These are phyloP conservation scores for Saprolegnia diclina DNA, from an alignment of 352 stramenopile genomes.

Conservation along the genomic window DNA sequence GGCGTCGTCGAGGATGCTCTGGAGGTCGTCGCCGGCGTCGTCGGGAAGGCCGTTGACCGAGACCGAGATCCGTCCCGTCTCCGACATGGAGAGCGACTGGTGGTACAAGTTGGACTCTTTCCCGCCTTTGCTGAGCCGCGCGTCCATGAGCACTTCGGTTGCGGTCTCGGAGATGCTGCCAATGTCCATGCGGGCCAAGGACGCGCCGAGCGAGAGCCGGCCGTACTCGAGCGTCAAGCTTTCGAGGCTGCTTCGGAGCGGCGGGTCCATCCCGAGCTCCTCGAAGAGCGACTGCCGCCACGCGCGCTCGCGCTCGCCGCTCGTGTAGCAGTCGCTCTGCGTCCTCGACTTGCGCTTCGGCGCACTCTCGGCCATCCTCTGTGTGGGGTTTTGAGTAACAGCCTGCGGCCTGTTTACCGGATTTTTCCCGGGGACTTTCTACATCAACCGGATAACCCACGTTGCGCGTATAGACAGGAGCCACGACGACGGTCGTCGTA, in stretches of 20 bases:
- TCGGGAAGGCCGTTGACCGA: not conserved
- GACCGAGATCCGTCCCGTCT: constrained; percentile 13
- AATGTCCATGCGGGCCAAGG: constrained; percentile 3
- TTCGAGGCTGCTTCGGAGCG: not conserved
- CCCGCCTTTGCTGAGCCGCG: constrained; percentile 64
- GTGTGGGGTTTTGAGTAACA: constrained; percentile 2
- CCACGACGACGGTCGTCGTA: too few species aligned
- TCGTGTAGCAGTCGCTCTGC: constrained; percentile 28
- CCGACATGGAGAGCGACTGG: constrained; percentile 35
- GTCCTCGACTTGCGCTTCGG: constrained; percentile 12
- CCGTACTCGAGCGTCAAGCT: not conserved
- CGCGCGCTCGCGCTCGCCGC: constrained; percentile 21
- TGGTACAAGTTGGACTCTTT: constrained; percentile 80
- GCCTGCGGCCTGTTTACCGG: not conserved
- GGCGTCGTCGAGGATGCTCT: constrained; percentile 20
- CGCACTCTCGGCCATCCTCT: not conserved
- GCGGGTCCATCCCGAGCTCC: constrained; percentile 19
- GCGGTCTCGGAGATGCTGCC: constrained; percentile 74
- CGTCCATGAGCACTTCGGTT: constrained; percentile 78
- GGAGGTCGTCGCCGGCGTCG: constrained; percentile 1
- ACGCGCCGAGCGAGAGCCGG: constrained; percentile 22
- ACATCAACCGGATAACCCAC: too few species aligned
- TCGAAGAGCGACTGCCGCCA: constrained; percentile 23
- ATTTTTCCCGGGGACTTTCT: not conserved
- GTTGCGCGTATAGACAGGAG: too few species aligned